Percentiles rank a stretch among this genome's conserved stretches.
These are phyloP conservation scores for Hymenoscyphus infarciens DNA, from an alignment of 2,329 filamentous ascomycete genomes.

Conservation along the genomic window DNA sequence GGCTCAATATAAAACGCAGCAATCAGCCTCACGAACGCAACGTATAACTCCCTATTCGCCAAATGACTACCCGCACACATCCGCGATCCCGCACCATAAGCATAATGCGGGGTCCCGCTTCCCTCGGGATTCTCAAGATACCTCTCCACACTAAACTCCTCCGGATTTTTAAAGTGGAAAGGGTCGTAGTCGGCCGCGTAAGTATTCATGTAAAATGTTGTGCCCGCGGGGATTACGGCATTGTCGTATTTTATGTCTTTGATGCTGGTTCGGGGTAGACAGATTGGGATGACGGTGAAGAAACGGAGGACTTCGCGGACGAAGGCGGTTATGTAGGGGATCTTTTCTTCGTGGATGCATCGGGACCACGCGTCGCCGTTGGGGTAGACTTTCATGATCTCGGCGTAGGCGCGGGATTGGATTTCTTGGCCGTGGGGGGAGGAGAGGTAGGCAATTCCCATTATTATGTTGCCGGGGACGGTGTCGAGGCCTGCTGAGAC, in stretches of 20 bases:
- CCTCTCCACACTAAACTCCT: conserved; percentile 65
- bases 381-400: conserved; percentile 69
- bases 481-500: conserved; percentile 79
- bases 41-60: conserved; percentile 61
- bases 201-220: conserved; percentile 79
- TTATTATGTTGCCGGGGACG: conserved; percentile 73
- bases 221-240: conserved; percentile 66
- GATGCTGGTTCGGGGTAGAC: conserved; percentile 67
- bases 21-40: conserved; percentile 56
- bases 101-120: conserved; percentile 57
- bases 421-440: conserved; percentile 64
- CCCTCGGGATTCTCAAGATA: conserved; percentile 54
- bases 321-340: conserved; percentile 72
- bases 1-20: conserved; percentile 54
- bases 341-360: conserved; percentile 69
- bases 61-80: conserved; percentile 63
- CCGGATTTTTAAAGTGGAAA: conserved; percentile 60
- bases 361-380: conserved; percentile 72
- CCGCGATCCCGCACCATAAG: conserved; percentile 58
- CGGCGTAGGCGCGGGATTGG: conserved; percentile 64
- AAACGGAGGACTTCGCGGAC: conserved; percentile 76
- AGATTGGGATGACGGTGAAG: conserved; percentile 78
- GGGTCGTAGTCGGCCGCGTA: conserved; percentile 73
- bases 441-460: conserved; percentile 75
- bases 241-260: conserved; percentile 69